These are phyloP conservation scores for Aspergillus flavus DNA, from an alignment of 2,329 filamentous ascomycete species.

Conservation along the genomic window DNA sequence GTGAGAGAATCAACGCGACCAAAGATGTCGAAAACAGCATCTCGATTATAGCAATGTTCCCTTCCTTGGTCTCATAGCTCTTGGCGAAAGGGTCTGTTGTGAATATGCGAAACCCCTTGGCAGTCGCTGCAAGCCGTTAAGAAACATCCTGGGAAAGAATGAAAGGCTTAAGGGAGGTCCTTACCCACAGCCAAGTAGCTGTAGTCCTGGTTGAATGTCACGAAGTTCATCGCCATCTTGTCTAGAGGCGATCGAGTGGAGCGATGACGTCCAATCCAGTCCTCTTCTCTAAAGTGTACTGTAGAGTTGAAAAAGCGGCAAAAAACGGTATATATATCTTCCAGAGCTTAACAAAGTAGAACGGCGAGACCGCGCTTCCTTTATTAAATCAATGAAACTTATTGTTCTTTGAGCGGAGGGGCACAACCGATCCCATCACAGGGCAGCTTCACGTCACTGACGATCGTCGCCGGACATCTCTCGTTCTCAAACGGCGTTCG, in stretches of 20 bases:
- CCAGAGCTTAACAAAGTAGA: not conserved
- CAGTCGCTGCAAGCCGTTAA: conserved; percentile 66
- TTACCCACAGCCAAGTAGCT: conserved; percentile 92
- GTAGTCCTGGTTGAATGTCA: conserved; percentile 99
- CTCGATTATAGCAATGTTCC: conserved; percentile 93
- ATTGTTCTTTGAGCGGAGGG: conserved; percentile 19
- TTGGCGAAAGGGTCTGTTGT: conserved; percentile 95
- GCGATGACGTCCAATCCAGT: conserved; percentile 9
- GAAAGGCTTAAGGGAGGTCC: conserved; percentile 31
- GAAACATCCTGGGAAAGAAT: conserved; percentile 10
- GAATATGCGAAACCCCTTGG: conserved; percentile 93
- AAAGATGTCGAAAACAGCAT: conserved; percentile 99
- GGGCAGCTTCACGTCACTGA: conserved; percentile 18
- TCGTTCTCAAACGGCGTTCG: conserved; percentile 7
- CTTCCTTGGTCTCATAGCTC: conserved; percentile 91
- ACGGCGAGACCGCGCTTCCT: not conserved
- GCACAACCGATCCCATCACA: conserved; percentile 23
- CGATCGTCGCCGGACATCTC: conserved; percentile 20
- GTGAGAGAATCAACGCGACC: conserved; percentile 89
- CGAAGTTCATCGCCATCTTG: conserved; percentile 86
- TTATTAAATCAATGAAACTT: not conserved
- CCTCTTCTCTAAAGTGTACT: not conserved
- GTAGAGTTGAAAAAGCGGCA: not conserved
- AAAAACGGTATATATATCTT: not conserved
- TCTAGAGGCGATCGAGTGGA: conserved; percentile 11